Conservation (phyloP, 306 rosid genomes). For the Prunus salicina region DNA sequence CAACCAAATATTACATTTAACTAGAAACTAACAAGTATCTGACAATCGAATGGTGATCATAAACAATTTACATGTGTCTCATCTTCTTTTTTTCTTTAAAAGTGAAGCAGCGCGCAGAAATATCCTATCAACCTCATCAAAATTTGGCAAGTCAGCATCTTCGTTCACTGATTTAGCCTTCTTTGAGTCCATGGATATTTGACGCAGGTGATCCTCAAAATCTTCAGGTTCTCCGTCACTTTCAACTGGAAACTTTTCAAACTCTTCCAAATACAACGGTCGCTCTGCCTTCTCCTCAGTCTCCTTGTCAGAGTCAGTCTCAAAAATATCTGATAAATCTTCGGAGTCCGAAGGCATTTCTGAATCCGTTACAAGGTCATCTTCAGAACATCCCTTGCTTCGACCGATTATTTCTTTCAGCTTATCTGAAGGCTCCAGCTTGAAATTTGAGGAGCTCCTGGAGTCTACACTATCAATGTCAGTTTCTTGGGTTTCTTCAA, state of each 20-base stretch:
- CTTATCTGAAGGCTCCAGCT: slow-evolving; percentile 34
- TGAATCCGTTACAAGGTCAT: slow-evolving; percentile 41
- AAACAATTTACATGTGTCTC: slow-evolving; percentile 13
- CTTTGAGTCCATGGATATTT: slow-evolving; percentile 53
- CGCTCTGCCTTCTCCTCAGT: slow-evolving; percentile 36
- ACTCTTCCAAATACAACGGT: slow-evolving; percentile 76
- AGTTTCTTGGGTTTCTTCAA: slow-evolving; percentile 40
- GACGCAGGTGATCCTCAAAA: slow-evolving; percentile 69
- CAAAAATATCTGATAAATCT: slow-evolving; percentile 69
- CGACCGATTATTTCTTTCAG: slow-evolving; percentile 30
- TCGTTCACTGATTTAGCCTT: slow-evolving; percentile 25
- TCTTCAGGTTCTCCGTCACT: slow-evolving; percentile 48
- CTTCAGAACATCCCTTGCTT: slow-evolving; percentile 33
- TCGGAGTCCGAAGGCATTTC: slow-evolving; percentile 57
- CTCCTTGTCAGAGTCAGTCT: slow-evolving; percentile 65
- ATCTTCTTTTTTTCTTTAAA: slow-evolving; percentile 58
- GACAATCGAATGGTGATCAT: neutral
- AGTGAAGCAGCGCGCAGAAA: slow-evolving; percentile 72
- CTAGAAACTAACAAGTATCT: neutral
- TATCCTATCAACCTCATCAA: slow-evolving; percentile 78
- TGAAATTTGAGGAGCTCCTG: slow-evolving; percentile 33
- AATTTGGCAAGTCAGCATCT: slow-evolving; percentile 38
- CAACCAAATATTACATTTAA: neutral
- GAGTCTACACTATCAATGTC: slow-evolving; percentile 26
- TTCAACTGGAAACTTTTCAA: slow-evolving; percentile 56